Base-by-base conservation (phyloP, 2,329 filamentous ascomycete species). In the Penicillium janthinellum region DNA sequence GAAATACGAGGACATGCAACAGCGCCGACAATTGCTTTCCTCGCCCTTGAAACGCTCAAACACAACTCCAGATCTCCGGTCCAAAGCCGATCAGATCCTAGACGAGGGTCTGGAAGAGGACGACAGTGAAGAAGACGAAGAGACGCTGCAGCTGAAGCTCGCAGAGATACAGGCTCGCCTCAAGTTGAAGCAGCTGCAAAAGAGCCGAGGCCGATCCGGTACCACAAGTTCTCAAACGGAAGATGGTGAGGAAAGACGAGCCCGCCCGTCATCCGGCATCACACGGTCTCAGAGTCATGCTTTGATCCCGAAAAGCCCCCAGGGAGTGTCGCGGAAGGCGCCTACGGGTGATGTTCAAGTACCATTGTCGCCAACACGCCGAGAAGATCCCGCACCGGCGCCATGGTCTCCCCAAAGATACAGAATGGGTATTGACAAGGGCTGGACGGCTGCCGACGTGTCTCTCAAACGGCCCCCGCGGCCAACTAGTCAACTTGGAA, bases 91-190 rank as follows among this genome's bases (percentile, higher is more conserved):
- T 20, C 70, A 71, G 20, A 65, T 74, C n/a, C 58, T 76, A 64
- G 70, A 59, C 52, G 73, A 71, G 42, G 70, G 64, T 20, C 57
- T 70, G 50, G 74, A 78, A 52, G 78, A 76, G 5, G 78, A 53
- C 2, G 51, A 53, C 37, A 53, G 81, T 3, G 83, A 87, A 2
- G 90, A 96, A 6, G 93, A 96, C 67, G 94, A 97, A 75, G 93
- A 98, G 79, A 96, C 88, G 1, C 78, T 98, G 37, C 87, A 96
- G 71, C 79, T 99, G 63, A 88, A 96, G 73, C 80, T 98, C 5
- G 88, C 93, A 64, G 92, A 91, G 57, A 96, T 99, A 59, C 89
- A 98, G 75, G 92, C 93, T 6, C 88, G 90, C 61, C 78, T 98
- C 54, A 95, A 89, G 75, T 77, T 98, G 64, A 98, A 97, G 76